These are phyloP conservation scores for Mucor ambiguus DNA, from an alignment of 371 early-diverging fungal species.

Conservation along the genomic window DNA sequence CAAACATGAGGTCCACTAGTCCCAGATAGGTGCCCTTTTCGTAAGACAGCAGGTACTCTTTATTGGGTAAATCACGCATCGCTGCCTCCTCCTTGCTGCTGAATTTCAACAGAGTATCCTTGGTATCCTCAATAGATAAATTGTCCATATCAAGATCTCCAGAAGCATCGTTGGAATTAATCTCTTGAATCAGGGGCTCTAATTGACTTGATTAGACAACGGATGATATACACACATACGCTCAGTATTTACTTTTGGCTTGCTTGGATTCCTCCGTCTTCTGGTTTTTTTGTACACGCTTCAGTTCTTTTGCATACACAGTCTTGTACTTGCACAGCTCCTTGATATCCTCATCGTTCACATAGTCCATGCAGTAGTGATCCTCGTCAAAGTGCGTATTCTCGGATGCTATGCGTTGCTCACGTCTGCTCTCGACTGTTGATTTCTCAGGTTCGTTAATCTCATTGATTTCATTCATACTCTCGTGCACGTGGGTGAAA, in stretches of 20 bases:
- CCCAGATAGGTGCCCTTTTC: slow-evolving; percentile 78
- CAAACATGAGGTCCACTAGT: slow-evolving; percentile 89
- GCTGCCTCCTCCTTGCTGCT: slow-evolving; percentile 68
- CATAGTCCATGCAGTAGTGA: slow-evolving; percentile 83
- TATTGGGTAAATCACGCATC: slow-evolving; percentile 81
- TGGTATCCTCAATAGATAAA: slow-evolving; percentile 26
- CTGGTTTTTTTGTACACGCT: slow-evolving; percentile 53
- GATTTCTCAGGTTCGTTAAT: slow-evolving; percentile 75
- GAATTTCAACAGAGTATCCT: slow-evolving; percentile 55
- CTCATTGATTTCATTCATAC: slow-evolving; percentile 85
- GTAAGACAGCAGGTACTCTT: slow-evolving; percentile 72
- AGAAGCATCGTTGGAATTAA: slow-evolving; percentile 16
- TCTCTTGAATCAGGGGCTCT: slow-evolving; percentile 46
- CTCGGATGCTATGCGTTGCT: slow-evolving; percentile 67
- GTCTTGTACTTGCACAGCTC: slow-evolving; percentile 74
- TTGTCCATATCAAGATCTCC: slow-evolving; percentile 23
- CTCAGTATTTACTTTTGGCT: not conserved
- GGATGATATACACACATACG: not conserved
- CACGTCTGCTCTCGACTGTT: slow-evolving; percentile 63
- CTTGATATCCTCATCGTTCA: slow-evolving; percentile 74
- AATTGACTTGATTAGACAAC: not conserved
- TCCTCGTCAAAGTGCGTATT: slow-evolving; percentile 89
- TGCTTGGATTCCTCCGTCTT: slow-evolving; percentile 10
- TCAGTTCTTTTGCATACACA: slow-evolving; percentile 62
- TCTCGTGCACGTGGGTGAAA: slow-evolving; percentile 76